Evolutionary conservation across 805 yeast genomes (phyloP).

Genomic region (Ogataea methanolica): DNA sequence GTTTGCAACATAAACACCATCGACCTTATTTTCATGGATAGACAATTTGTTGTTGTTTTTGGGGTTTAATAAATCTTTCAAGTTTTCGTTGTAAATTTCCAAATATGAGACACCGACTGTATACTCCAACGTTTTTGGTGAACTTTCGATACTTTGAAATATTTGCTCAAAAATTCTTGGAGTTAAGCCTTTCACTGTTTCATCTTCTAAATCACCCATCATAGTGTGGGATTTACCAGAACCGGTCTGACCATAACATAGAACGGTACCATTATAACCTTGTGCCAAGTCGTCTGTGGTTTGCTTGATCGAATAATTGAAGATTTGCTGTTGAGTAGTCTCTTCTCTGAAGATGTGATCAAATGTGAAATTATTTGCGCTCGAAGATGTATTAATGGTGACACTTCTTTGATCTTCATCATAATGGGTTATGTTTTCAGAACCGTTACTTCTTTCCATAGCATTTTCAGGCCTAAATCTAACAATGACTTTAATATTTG

Average conservation of each 20-base stretch:
- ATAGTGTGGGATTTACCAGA: constrained; percentile 82
- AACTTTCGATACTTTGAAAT: constrained; percentile 47
- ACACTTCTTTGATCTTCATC: constrained; percentile 10
- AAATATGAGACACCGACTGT: constrained; percentile 66
- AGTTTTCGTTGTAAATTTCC: constrained; percentile 79
- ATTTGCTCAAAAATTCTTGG: constrained; percentile 68
- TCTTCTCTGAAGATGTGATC: constrained; percentile 57
- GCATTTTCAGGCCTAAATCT: constrained; percentile 59
- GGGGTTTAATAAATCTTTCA: constrained; percentile 62
- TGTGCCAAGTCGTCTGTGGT: constrained; percentile 65
- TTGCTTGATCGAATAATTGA: constrained; percentile 51
- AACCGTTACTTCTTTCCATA: constrained; percentile 9
- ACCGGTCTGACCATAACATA: constrained; percentile 78
- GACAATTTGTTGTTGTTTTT: constrained; percentile 34
- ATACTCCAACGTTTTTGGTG: constrained; percentile 53
- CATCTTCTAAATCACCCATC: constrained; percentile 49
- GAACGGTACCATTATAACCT: constrained; percentile 45
- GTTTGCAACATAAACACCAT: constrained; percentile 71
- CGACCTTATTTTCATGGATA: constrained; percentile 58
- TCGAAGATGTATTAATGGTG: constrained; percentile 10
- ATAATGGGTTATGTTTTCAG: constrained; percentile 9
- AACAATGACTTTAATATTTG: constrained; percentile 62
- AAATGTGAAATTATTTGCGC: constrained; percentile 41
- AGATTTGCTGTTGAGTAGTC: constrained; percentile 53
- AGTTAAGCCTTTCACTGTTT: constrained; percentile 52